These are phyloP conservation scores for Cladorrhinum sp. DNA, from an alignment of 2,329 filamentous ascomycete species.

Conservation along the genomic window DNA sequence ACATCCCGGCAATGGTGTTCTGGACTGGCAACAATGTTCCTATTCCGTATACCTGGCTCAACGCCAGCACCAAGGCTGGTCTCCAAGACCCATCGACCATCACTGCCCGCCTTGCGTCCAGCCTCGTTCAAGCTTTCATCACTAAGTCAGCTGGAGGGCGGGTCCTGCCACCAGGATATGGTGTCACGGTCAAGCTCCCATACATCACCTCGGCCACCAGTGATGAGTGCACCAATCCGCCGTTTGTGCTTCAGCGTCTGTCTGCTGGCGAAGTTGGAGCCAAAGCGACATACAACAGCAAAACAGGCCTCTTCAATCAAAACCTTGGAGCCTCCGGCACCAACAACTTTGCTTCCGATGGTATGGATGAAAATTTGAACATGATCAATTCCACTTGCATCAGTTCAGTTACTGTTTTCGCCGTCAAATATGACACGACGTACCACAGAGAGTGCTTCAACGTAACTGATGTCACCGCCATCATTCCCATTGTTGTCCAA, in stretches of 20 bases:
- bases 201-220: constrained; percentile 20
- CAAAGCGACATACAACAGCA: constrained; percentile 19
- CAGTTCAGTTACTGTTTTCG: constrained; percentile 24
- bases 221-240: constrained; percentile 26
- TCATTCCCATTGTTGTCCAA: constrained; percentile 15
- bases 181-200: constrained; percentile 27
- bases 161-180: constrained; percentile 27
- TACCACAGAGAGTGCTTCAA: constrained; percentile 12
- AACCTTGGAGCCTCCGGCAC: constrained; percentile 7
- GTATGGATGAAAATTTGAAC: constrained; percentile 6
- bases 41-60: constrained; percentile 43
- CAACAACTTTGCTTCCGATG: constrained; percentile 20
- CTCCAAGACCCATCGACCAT: constrained; percentile 26
- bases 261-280: constrained; percentile 8
- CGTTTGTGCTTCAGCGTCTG: constrained; percentile 23
- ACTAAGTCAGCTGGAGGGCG: constrained; percentile 19
- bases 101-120: constrained; percentile 19
- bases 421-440: constrained; percentile 21
- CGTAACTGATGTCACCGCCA: constrained; percentile 8
- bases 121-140: constrained; percentile 25
- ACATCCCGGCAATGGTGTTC: constrained; percentile 49
- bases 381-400: constrained; percentile 19
- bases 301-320: constrained; percentile 23
- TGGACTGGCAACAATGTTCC: constrained; percentile 42
- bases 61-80: constrained; percentile 20